Percentiles rank a stretch among this genome's conserved stretches.
These are phyloP conservation scores for Xylariales sp. DNA, from an alignment of 2,329 filamentous ascomycete species.

Conservation along the genomic window DNA sequence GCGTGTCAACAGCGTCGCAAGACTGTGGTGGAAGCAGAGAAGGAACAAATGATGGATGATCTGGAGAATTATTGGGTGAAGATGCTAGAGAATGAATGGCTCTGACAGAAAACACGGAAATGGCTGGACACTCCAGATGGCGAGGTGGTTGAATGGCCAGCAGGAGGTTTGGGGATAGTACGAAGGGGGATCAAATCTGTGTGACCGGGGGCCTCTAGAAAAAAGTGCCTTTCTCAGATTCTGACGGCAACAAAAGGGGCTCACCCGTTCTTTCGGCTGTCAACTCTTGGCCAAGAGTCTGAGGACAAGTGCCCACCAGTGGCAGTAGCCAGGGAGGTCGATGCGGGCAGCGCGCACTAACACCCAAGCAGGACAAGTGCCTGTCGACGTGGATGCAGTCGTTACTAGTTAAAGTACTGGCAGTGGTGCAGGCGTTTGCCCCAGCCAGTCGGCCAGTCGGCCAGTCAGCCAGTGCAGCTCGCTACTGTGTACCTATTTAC, in stretches of 20 bases:
- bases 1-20: constrained; percentile 32
- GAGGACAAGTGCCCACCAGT: too few species aligned
- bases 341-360: background rate
- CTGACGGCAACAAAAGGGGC: constrained; percentile 7
- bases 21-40: constrained; percentile 10
- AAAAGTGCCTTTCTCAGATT: background rate
- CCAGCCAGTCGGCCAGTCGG: too few species aligned
- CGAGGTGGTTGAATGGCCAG: constrained; percentile 8
- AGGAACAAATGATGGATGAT: background rate
- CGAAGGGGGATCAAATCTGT: constrained; percentile 3
- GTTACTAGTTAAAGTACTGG: too few species aligned
- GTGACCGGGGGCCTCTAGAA: background rate
- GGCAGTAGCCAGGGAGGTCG: too few species aligned
- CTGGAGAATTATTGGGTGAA: constrained; percentile 9
- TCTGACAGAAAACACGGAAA: background rate
- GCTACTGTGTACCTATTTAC: too few species aligned
- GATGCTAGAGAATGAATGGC: constrained; percentile 9
- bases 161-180: constrained; percentile 6
- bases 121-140: constrained; percentile 7
- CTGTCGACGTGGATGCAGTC: background rate
- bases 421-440: too few species aligned
- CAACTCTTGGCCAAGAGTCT: too few species aligned
- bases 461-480: too few species aligned
- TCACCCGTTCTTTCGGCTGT: background rate
- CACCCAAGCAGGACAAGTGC: background rate